Conservation (phyloP, 164 flowering plant species). For the Annona squamosa region DNA sequence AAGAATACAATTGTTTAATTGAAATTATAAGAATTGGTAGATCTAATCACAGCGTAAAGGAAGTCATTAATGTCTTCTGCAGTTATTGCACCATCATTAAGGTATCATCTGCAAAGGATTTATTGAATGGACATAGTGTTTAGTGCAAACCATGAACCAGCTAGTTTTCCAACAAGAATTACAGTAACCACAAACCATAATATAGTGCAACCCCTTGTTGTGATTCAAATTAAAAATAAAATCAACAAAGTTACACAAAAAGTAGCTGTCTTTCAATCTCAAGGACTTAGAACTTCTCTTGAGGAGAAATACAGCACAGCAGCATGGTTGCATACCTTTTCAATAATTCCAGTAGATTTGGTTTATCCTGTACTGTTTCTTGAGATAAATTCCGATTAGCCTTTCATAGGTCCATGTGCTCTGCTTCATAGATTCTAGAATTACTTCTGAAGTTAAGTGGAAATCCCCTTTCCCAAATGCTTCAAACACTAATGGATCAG, state of each 20-base stretch:
- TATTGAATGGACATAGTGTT: too few relatives aligned
- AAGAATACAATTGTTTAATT: too few relatives aligned
- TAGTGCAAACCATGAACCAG: too few relatives aligned
- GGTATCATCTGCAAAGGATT: too few relatives aligned
- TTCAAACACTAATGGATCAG: constrained; percentile 71
- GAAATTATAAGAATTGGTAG: too few relatives aligned
- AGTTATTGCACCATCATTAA: too few relatives aligned
- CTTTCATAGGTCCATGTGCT: constrained; percentile 56
- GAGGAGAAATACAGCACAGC: not conserved
- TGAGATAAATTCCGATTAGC: constrained; percentile 45
- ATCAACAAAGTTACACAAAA: not conserved
- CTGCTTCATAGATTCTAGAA: constrained; percentile 44
- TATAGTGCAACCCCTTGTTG: not conserved
- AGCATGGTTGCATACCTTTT: constrained; percentile 7
- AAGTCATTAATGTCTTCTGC: too few relatives aligned
- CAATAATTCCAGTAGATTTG: constrained; percentile 92
- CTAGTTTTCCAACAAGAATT: too few relatives aligned
- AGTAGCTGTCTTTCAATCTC: not conserved
- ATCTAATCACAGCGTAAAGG: too few relatives aligned
- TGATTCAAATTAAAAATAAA: not conserved
- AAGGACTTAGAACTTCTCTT: not conserved
- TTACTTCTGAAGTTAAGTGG: constrained; percentile 59
- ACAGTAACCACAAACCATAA: too few relatives aligned
- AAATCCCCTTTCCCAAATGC: constrained; percentile 88
- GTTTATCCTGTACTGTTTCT: constrained; percentile 57